These are phyloP conservation scores for Cryptococcus neoformans DNA, from an alignment of 1,284 basidiomycete species.

Conservation along the genomic window DNA sequence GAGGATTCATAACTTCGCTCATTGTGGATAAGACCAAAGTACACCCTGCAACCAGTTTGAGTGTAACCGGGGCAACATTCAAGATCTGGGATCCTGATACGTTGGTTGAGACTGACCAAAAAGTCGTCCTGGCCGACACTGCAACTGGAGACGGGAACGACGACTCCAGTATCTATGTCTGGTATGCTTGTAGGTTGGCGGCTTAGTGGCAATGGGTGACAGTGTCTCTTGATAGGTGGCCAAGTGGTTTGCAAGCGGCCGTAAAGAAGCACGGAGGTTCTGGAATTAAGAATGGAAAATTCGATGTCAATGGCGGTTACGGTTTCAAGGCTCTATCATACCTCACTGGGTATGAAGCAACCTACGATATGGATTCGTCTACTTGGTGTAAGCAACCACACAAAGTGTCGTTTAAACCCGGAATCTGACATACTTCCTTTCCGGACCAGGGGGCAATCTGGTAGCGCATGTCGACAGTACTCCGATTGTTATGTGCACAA, in stretches of 20 bases:
- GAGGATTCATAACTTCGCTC: background rate
- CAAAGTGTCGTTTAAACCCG: background rate
- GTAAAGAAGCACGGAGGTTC: background rate
- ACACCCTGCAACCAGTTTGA: background rate
- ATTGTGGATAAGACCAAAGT: background rate
- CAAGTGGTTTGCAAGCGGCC: background rate
- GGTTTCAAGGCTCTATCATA: background rate
- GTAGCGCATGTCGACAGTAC: background rate
- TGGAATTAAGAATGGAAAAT: background rate
- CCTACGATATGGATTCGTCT: background rate
- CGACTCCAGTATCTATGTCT: background rate
- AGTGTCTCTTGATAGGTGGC: background rate
- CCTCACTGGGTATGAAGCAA: background rate
- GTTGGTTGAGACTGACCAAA: background rate
- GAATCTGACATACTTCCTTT: no score
- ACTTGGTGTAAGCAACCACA: background rate
- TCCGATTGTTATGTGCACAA: background rate
- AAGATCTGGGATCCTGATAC: constrained; percentile 1
- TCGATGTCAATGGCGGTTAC: background rate
- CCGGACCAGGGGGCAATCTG: background rate
- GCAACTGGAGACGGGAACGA: background rate
- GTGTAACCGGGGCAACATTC: background rate
- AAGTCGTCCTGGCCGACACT: background rate
- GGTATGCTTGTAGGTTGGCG: background rate
- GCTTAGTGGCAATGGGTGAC: background rate